These are phyloP conservation scores for Lasiosphaeria hispida DNA, from an alignment of 495 filamentous ascomycete genomes.

Conservation along the genomic window DNA sequence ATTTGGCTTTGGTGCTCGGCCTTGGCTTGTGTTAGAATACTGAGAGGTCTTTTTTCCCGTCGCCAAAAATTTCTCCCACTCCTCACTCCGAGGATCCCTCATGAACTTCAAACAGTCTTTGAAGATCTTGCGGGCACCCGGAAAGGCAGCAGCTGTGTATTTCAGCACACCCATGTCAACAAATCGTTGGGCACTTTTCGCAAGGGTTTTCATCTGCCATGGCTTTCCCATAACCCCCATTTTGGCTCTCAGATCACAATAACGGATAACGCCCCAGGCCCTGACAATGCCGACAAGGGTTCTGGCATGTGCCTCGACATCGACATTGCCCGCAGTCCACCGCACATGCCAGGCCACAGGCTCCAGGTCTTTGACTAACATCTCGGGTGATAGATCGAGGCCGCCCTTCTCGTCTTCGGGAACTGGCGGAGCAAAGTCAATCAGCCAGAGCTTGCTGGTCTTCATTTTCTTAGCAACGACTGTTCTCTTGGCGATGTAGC, in stretches of 20 bases:
- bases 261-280: conserved; percentile 47
- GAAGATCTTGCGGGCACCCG: conserved; percentile 43
- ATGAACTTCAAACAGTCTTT: conserved; percentile 70
- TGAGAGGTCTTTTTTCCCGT: conserved; percentile 37
- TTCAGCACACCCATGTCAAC: conserved; percentile 66
- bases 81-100: conserved; percentile 65
- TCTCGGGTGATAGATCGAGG: conserved; percentile 29
- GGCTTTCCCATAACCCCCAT: conserved; percentile 55
- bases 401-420: conserved; percentile 35
- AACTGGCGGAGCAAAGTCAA: conserved; percentile 52
- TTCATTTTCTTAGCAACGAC: conserved; percentile 61
- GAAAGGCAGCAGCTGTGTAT: conserved; percentile 61
- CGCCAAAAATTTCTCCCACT: conserved; percentile 56
- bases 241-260: conserved; percentile 61
- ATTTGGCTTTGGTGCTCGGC: conserved; percentile 31
- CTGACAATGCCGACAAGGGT: conserved; percentile 48
- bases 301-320: conserved; percentile 47
- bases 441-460: conserved; percentile 67
- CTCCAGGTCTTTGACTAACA: conserved; percentile 39
- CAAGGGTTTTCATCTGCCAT: conserved; percentile 66
- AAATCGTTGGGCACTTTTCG: conserved; percentile 65
- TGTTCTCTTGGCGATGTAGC: conserved; percentile 80
- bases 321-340: conserved; percentile 54
- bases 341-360: conserved; percentile 45
- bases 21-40: conserved; percentile 31